These are phyloP conservation scores for Boletus rubropictus DNA, from an alignment of 768 basidiomycete species.

Conservation along the genomic window DNA sequence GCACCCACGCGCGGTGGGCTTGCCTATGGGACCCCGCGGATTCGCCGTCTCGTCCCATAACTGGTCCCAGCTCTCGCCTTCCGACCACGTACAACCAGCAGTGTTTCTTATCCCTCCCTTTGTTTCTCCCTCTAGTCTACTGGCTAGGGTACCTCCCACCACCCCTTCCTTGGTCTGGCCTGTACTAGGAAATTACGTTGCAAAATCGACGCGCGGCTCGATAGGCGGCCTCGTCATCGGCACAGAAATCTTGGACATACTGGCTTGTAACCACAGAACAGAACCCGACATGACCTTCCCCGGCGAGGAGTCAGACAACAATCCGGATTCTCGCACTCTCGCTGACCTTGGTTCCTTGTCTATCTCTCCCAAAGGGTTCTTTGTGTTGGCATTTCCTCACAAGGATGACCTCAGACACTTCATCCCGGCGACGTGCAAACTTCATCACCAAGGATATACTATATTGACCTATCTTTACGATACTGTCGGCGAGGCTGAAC, in stretches of 20 bases:
- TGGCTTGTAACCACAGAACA: background rate
- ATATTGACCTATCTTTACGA: conserved; percentile 31
- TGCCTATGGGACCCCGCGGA: conserved; percentile 42
- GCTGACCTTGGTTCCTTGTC: background rate
- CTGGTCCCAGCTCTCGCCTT: conserved; percentile 30
- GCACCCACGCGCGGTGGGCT: conserved; percentile 31
- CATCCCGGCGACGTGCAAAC: conserved; percentile 33
- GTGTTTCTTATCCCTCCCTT: conserved; percentile 60
- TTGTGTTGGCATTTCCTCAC: conserved; percentile 34
- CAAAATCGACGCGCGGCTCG: conserved; percentile 25
- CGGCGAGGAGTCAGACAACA: background rate
- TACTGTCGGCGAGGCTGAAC: background rate
- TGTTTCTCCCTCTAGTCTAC: conserved; percentile 34
- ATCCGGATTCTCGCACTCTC: background rate
- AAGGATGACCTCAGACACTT: conserved; percentile 32
- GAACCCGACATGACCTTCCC: background rate
- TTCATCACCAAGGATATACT: conserved; percentile 28
- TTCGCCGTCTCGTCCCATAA: conserved; percentile 20
- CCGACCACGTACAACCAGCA: conserved; percentile 34
- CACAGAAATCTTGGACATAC: conserved; percentile 1
- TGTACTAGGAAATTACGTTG: conserved; percentile 19
- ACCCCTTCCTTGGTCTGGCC: conserved; percentile 23
- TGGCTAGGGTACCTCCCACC: conserved; percentile 18
- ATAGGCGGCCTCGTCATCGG: conserved; percentile 38
- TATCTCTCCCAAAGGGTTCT: conserved; percentile 16